Evolutionary conservation across 345 rosid genomes (phyloP).

Genomic region (Chamaenerion angustifolium): DNA sequence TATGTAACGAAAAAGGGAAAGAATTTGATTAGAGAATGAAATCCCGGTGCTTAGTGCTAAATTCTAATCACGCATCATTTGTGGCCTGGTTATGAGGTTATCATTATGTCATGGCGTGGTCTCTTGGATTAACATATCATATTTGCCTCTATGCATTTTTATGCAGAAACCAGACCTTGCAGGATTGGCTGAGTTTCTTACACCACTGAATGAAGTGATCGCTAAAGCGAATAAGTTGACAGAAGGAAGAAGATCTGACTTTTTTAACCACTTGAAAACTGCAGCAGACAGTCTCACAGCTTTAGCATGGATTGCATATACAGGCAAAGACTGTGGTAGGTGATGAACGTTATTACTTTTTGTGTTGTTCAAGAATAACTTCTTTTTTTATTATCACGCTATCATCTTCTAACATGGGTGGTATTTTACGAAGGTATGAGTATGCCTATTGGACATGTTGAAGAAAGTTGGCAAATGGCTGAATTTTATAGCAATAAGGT

Average conservation of each 20-base stretch:
- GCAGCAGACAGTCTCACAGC: slow-evolving; percentile 80
- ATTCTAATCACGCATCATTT: too few relatives aligned
- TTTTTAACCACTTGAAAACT: slow-evolving; percentile 77
- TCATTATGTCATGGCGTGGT: too few relatives aligned
- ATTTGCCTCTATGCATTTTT: background rate
- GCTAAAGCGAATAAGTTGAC: slow-evolving; percentile 63
- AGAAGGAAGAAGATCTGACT: slow-evolving; percentile 82
- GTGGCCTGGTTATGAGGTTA: too few relatives aligned
- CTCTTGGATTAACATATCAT: too few relatives aligned
- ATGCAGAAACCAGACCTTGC: slow-evolving; percentile 63
- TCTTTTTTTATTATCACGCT: too few relatives aligned
- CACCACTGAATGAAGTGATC: slow-evolving; percentile 71
- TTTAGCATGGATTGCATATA: slow-evolving; percentile 86
- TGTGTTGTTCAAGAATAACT: too few relatives aligned
- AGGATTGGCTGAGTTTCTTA: slow-evolving; percentile 69
- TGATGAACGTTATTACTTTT: background rate
- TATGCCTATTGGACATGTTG: slow-evolving; percentile 95
- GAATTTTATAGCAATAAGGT: slow-evolving; percentile 99
- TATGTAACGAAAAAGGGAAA: too few relatives aligned
- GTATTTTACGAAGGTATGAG: slow-evolving; percentile 50
- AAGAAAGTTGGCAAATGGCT: slow-evolving; percentile 98
- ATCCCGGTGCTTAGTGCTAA: too few relatives aligned
- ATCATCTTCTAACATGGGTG: too few relatives aligned
- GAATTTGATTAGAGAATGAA: too few relatives aligned
- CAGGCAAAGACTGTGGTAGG: slow-evolving; percentile 89